Conservation (phyloP, 2,329 filamentous ascomycete species). For the Pseudopithomyces maydicus region DNA sequence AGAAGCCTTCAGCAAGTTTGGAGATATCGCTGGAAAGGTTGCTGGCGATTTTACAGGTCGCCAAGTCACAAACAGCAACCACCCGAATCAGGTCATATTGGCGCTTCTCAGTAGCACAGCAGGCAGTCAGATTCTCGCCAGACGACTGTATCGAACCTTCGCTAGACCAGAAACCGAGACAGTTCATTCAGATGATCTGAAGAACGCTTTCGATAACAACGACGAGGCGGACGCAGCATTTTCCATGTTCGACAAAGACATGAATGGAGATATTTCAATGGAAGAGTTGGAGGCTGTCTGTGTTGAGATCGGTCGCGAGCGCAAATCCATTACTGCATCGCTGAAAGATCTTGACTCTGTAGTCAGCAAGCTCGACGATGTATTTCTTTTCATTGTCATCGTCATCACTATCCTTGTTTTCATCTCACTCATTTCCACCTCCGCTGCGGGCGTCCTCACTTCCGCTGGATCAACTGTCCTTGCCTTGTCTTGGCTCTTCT, state of each 20-base stretch:
- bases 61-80: constrained; percentile 68
- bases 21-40: constrained; percentile 82
- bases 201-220: constrained; percentile 75
- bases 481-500: constrained; percentile 89
- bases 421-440: constrained; percentile 85
- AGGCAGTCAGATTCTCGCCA: constrained; percentile 82
- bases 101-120: constrained; percentile 73
- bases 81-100: constrained; percentile 83
- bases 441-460: constrained; percentile 87
- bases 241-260: constrained; percentile 90
- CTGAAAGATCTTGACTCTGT: constrained; percentile 95
- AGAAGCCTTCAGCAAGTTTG: constrained; percentile 77
- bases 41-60: constrained; percentile 91
- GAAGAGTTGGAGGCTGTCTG: constrained; percentile 92
- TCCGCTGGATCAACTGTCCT: constrained; percentile 87
- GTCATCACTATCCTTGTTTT: constrained; percentile 85
- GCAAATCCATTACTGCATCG: constrained; percentile 92
- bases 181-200: constrained; percentile 77
- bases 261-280: constrained; percentile 96
- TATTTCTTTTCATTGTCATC: constrained; percentile 84
- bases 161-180: constrained; percentile 75
- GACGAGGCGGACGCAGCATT: constrained; percentile 92
- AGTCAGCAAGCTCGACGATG: constrained; percentile 84
- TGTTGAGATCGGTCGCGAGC: constrained; percentile 91
- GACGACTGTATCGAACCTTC: constrained; percentile 87